phyloP scores from a whole-genome alignment of 139 green algal species.

The Yamagishiella unicocca region DNA sequence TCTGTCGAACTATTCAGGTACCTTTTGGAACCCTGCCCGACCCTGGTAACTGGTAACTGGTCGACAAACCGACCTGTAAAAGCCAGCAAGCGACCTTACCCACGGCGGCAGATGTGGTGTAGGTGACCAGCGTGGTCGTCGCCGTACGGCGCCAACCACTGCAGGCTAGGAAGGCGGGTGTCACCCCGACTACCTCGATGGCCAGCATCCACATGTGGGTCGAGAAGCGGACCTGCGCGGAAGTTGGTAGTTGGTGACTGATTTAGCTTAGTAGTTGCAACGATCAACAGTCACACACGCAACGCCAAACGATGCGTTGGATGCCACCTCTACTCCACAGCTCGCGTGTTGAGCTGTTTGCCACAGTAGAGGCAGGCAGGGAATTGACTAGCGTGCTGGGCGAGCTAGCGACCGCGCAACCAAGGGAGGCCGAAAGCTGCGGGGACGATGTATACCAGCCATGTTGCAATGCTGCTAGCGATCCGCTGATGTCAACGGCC shows the following conservation, averaged over 20 bases:
- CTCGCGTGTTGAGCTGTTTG: no score
- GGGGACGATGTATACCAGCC: no score
- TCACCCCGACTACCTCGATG: slow-evolving; percentile 6
- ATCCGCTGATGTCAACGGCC: not conserved
- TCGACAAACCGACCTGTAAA: not conserved
- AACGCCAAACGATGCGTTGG: no score
- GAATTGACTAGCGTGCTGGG: no score
- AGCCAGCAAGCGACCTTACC: not conserved
- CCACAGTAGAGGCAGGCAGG: no score
- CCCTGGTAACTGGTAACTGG: not conserved
- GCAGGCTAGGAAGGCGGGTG: slow-evolving; percentile 18
- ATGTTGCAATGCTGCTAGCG: no score
- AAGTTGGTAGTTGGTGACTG: not conserved
- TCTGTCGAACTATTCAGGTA: not conserved
- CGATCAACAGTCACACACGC: no score
- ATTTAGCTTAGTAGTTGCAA: no score
- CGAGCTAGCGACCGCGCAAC: no score
- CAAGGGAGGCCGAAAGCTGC: no score
- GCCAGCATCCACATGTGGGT: slow-evolving; percentile 3
- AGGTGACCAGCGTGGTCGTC: slow-evolving; percentile 12
- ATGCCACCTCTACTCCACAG: no score
- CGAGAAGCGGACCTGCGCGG: slow-evolving; percentile 21
- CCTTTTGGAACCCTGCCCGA: not conserved
- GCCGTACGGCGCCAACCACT: not conserved
- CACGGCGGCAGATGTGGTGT: not conserved